Evolutionary conservation across 768 basidiomycete species (phyloP).

Genomic region (Obba rivulosa): DNA sequence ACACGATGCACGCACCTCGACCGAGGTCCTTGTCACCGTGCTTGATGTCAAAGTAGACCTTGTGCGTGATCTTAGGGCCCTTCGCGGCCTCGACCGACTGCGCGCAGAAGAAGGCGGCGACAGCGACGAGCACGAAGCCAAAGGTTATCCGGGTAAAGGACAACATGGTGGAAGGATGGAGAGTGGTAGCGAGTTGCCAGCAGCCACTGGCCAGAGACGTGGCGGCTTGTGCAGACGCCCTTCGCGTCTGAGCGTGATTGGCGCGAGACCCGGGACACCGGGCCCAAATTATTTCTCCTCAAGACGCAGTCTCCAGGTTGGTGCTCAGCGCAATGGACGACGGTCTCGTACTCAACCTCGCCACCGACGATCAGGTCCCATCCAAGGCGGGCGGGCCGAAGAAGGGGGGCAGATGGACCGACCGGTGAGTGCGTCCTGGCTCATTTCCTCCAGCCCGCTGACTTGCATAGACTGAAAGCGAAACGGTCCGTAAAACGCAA

Average conservation of each 20-base stretch:
- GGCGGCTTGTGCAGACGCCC: not conserved
- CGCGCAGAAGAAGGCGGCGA: constrained; percentile 67
- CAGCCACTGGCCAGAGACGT: not conserved
- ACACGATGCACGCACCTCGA: constrained; percentile 46
- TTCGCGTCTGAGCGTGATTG: constrained; percentile 2
- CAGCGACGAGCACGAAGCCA: constrained; percentile 53
- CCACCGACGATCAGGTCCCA: constrained; percentile 10
- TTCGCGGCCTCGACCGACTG: constrained; percentile 76
- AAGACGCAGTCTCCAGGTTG: not conserved
- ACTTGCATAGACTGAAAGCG: constrained; percentile 54
- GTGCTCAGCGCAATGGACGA: constrained; percentile 49
- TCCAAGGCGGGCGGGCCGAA: constrained; percentile 19
- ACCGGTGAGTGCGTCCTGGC: constrained; percentile 45
- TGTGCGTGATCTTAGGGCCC: constrained; percentile 86
- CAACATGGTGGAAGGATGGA: constrained; percentile 29
- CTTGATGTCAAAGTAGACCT: constrained; percentile 91
- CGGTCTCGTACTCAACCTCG: constrained; percentile 71
- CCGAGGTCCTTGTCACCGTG: constrained; percentile 88
- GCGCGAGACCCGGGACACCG: constrained; percentile 1
- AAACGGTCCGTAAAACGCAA: constrained; percentile 68
- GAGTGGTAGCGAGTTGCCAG: constrained; percentile 3
- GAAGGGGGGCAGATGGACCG: constrained; percentile 73
- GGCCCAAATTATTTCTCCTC: not conserved
- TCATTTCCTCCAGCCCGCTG: not conserved
- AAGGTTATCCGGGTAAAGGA: constrained; percentile 62